Evolutionary conservation across 2,329 filamentous ascomycete genomes (phyloP).

Genomic region (Epichloe elymi): DNA sequence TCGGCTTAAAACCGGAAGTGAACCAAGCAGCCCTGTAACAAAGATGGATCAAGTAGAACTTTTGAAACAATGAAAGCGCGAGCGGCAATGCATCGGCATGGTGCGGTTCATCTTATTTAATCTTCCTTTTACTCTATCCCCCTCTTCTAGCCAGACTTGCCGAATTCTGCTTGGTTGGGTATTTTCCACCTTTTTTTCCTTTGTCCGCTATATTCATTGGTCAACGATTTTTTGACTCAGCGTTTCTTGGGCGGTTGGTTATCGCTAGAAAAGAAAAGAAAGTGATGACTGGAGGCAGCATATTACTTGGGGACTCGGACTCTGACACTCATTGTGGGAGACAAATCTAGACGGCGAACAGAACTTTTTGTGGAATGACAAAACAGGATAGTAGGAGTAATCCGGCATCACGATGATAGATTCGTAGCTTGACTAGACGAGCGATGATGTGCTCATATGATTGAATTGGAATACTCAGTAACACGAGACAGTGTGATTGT

Average conservation of each 20-base stretch:
- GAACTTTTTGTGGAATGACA: background rate
- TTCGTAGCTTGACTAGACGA: constrained; percentile 11
- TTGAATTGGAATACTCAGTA: background rate
- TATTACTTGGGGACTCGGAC: background rate
- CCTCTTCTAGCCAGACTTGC: background rate
- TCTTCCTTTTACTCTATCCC: background rate
- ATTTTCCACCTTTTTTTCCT: background rate
- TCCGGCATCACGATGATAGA: background rate
- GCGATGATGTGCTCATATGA: constrained; percentile 3
- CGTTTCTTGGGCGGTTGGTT: constrained; percentile 5
- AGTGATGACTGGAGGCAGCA: background rate
- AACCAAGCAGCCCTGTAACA: constrained; percentile 15
- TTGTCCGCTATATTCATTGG: background rate
- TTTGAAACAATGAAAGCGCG: background rate
- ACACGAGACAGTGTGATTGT: background rate
- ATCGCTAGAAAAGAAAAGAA: constrained; percentile 4
- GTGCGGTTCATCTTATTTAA: background rate
- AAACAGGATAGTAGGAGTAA: background rate
- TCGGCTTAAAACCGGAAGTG: constrained; percentile 41
- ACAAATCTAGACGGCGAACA: background rate
- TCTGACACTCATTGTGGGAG: background rate
- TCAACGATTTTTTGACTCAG: constrained; percentile 1
- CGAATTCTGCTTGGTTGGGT: background rate
- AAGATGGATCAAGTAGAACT: constrained; percentile 5
- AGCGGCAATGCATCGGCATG: constrained; percentile 1